Evolutionary conservation across 768 basidiomycete species (phyloP).

Genomic region (Psilocybe sp.): DNA sequence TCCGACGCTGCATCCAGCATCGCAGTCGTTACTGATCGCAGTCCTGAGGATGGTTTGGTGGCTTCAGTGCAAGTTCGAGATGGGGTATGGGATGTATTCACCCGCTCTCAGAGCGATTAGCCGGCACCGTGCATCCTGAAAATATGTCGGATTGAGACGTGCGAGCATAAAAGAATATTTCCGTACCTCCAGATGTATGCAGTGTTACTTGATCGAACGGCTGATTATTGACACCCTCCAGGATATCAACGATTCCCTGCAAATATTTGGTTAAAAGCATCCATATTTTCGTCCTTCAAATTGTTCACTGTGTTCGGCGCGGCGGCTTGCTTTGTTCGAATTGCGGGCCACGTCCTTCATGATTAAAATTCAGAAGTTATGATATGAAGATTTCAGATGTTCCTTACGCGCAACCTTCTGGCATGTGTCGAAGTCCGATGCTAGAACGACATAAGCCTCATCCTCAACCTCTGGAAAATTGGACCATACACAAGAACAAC

Average conservation of each 20-base stretch:
- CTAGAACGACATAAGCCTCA: conserved; percentile 25
- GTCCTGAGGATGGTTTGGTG: not conserved
- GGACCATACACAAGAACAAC: conserved; percentile 37
- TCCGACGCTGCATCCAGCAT: conserved; percentile 5
- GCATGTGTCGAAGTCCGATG: conserved; percentile 48
- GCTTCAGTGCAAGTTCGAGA: not conserved
- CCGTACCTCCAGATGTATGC: conserved; percentile 48
- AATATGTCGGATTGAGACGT: not conserved
- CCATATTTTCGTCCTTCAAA: not conserved
- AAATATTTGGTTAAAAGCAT: not conserved
- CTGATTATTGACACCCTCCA: conserved; percentile 59
- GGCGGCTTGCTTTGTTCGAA: conserved; percentile 33
- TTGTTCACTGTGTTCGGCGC: conserved; percentile 26
- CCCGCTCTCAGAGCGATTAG: conserved; percentile 1
- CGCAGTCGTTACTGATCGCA: conserved; percentile 4
- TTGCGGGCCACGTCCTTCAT: conserved; percentile 46
- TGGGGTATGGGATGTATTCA: not conserved
- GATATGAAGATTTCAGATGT: conserved; percentile 3
- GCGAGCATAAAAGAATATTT: too few relatives aligned
- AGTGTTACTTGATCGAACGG: conserved; percentile 49
- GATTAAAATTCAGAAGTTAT: not conserved
- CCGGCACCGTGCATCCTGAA: not conserved
- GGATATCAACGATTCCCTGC: conserved; percentile 47
- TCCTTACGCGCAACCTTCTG: conserved; percentile 48
- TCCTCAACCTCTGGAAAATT: not conserved